Base-by-base conservation (phyloP, 2,329 filamentous ascomycete genomes). In the Colletotrichum sp. region DNA sequence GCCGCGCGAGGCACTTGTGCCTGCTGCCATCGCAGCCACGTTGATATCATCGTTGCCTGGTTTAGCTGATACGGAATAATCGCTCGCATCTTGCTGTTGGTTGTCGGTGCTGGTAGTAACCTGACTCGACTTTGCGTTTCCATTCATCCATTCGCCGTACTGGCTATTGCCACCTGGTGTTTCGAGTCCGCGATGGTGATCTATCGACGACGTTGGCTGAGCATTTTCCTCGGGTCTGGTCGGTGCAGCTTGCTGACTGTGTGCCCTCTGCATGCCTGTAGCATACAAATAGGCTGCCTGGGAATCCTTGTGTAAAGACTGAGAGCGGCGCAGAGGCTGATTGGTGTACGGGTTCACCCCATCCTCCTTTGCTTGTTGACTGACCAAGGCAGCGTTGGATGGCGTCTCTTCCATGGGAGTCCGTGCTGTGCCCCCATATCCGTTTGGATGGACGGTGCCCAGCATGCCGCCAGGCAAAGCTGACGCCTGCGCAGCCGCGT, bases 331-430 rank as follows among this genome's bases (percentile, higher is more conserved):
- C 15, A 87, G 77, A 1, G 88, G 86, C 78, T 89, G 85, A 78
- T 85, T 88, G 36, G 87, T 91, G 78, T 92, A 92, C 3, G 90
- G 90, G 79, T 92, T 92, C 52, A 92, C 85, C 8, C 90, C 90
- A 76, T 92, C 90, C 77, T 90, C 83, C 74, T 86, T 84, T 4
- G 89, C 90, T 76, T 89, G 86, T 73, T 88, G 84, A 78, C 87
- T 86, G 75, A 90, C 86, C 65, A 90, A 82, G 69, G 87, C 87
- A 11, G 89, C 90, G 71, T 89, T 85, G 8, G 89, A 90, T 34
- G 87, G 88, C 32, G 89, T 85, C 69, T 88, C 86, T 22, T 88
- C 88, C 79, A 90, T 87, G 57, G 85, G 86, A 12, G 86, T 86
- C 71, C 83, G 86, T 61, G 83, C 84, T 29, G 87, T 88, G 69